Evolutionary conservation across 305 asterid genomes (phyloP).

Genomic region (Fraxinus paxiana): DNA sequence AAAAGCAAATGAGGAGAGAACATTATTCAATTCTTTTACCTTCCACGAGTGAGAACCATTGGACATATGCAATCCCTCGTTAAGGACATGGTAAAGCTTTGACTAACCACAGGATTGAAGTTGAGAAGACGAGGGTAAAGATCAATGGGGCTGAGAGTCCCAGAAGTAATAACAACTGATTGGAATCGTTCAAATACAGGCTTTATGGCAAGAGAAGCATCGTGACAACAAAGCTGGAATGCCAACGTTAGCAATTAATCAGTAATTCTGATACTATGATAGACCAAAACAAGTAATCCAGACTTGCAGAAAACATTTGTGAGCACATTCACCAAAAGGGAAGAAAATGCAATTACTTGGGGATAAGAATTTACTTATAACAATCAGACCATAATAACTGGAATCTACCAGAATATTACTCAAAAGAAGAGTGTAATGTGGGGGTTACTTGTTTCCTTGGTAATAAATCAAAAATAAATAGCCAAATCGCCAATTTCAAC

Average conservation of each 20-base stretch:
- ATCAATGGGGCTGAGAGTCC: slow-evolving; percentile 96
- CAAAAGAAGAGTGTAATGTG: not conserved
- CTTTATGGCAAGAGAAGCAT: slow-evolving; percentile 97
- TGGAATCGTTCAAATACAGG: slow-evolving; percentile 97
- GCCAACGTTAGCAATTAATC: slow-evolving; percentile 22
- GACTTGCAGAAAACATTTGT: not conserved
- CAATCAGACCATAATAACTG: not conserved
- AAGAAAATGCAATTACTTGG: not conserved
- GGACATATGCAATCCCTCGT: slow-evolving; percentile 99
- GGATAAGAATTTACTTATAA: not conserved
- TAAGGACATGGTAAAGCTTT: slow-evolving; percentile 93
- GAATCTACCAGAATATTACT: not conserved
- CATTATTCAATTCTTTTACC: slow-evolving; percentile 36
- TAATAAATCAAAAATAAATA: not conserved
- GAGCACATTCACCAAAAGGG: not conserved
- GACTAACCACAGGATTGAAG: slow-evolving; percentile 90
- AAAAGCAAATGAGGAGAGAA: slow-evolving; percentile 14
- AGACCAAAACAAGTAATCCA: not conserved
- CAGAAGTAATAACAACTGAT: slow-evolving; percentile 94
- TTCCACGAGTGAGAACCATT: slow-evolving; percentile 96
- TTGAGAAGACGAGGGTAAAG: slow-evolving; percentile 94
- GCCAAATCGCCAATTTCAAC: not conserved
- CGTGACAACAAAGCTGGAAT: slow-evolving; percentile 92
- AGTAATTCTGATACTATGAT: slow-evolving; percentile 14
- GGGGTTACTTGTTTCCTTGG: slow-evolving; percentile 5